Conservation (phyloP, 495 filamentous ascomycete genomes). For the Penicillium riverlandense region DNA sequence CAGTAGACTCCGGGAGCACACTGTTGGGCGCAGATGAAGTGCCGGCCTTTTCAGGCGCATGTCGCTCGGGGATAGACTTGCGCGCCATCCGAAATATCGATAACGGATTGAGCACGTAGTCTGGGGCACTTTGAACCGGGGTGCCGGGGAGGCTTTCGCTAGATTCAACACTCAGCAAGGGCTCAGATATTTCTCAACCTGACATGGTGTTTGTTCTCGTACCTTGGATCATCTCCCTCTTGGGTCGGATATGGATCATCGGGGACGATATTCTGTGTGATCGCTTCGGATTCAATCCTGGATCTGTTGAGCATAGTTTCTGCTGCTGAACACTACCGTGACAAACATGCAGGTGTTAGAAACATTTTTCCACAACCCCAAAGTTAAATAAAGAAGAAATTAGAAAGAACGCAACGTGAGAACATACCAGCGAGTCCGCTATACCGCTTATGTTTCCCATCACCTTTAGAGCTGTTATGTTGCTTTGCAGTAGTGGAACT, state of each 20-base stretch:
- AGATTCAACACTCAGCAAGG: not conserved
- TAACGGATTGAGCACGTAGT: constrained; percentile 25
- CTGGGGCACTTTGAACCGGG: constrained; percentile 21
- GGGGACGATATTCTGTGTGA: constrained; percentile 18
- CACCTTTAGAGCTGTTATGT: constrained; percentile 15
- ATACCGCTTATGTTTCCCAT: constrained; percentile 21
- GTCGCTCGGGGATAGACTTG: constrained; percentile 23
- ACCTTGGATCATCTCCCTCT: constrained; percentile 12
- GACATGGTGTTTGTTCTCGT: not conserved
- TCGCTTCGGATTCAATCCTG: constrained; percentile 20
- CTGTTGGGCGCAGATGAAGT: constrained; percentile 15
- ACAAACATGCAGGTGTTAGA: not conserved
- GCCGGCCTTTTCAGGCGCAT: constrained; percentile 20
- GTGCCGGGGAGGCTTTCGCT: constrained; percentile 11
- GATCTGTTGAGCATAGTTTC: constrained; percentile 23
- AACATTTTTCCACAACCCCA: too few species aligned
- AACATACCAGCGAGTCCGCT: constrained; percentile 14
- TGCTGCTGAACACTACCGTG: constrained; percentile 13
- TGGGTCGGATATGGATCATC: constrained; percentile 21
- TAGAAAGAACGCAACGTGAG: not conserved
- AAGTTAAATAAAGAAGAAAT: not conserved
- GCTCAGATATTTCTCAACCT: not conserved
- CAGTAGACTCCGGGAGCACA: not conserved
- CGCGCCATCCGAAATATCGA: constrained; percentile 27
- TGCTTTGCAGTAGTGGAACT: constrained; percentile 18